Percentiles rank a stretch among this genome's conserved stretches.
Evolutionary conservation across 306 rosid genomes (phyloP).

Genomic region (Fragaria nilgerrensis): DNA sequence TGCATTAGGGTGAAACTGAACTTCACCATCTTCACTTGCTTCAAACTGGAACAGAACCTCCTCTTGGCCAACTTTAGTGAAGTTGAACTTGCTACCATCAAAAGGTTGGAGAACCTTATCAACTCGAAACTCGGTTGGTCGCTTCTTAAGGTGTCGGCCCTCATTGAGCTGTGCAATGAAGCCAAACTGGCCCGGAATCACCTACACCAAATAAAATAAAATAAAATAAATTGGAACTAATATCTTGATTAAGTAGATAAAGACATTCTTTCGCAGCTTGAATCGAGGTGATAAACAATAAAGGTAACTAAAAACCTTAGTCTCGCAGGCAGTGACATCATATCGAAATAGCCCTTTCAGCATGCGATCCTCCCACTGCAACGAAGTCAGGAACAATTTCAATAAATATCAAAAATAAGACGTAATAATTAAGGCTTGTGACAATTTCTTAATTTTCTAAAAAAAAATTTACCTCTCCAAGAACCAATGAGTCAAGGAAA

Average conservation of each 20-base stretch:
- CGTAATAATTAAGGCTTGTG: not conserved
- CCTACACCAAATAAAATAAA: slow-evolving; percentile 42
- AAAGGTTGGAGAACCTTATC: slow-evolving; percentile 94
- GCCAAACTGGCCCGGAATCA: slow-evolving; percentile 79
- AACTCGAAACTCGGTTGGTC: slow-evolving; percentile 90
- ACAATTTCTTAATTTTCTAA: slow-evolving; percentile 17
- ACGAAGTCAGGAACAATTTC: slow-evolving; percentile 15
- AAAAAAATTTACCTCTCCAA: slow-evolving; percentile 61
- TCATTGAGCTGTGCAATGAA: slow-evolving; percentile 94
- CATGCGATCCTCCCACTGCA: slow-evolving; percentile 94
- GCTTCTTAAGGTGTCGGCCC: slow-evolving; percentile 96
- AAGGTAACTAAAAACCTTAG: slow-evolving; percentile 48
- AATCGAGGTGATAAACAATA: not conserved
- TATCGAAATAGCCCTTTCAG: slow-evolving; percentile 90
- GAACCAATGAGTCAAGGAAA: slow-evolving; percentile 78
- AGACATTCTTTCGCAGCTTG: not conserved
- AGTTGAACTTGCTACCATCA: slow-evolving; percentile 83
- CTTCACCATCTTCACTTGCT: slow-evolving; percentile 62
- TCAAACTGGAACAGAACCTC: slow-evolving; percentile 87
- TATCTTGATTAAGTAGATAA: not conserved
- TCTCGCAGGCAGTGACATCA: slow-evolving; percentile 90
- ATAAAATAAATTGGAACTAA: slow-evolving; percentile 1
- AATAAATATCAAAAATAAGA: slow-evolving; percentile 1
- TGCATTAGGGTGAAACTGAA: slow-evolving; percentile 69
- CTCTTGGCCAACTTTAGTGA: slow-evolving; percentile 93